These are phyloP conservation scores for Mycena epipterygia DNA, from an alignment of 768 basidiomycete species.

Conservation along the genomic window DNA sequence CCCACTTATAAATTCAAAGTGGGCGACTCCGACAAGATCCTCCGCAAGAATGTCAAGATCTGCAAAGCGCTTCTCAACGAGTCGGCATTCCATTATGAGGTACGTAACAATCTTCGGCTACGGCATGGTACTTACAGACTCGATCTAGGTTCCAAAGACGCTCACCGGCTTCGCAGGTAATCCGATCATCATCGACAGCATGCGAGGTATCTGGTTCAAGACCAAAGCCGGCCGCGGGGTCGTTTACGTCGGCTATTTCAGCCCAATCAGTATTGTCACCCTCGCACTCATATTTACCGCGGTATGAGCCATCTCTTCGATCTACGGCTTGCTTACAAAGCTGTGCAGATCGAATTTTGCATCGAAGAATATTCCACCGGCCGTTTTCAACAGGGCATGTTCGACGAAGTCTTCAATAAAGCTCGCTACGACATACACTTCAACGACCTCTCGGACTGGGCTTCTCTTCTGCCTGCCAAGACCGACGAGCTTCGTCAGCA, in stretches of 20 bases:
- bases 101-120: not conserved
- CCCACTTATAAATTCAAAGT: slow-evolving; percentile 8
- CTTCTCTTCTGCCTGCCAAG: not conserved
- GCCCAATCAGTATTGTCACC: slow-evolving; percentile 31
- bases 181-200: slow-evolving; percentile 24
- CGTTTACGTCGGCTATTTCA: slow-evolving; percentile 24
- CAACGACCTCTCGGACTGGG: slow-evolving; percentile 11
- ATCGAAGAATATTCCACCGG: slow-evolving; percentile 33
- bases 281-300: slow-evolving; percentile 34
- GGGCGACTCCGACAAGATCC: not conserved
- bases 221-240: slow-evolving; percentile 27
- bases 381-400: not conserved
- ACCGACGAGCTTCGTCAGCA: not conserved
- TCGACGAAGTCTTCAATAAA: slow-evolving; percentile 10
- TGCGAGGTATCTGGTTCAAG: slow-evolving; percentile 34
- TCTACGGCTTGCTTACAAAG: too few relatives aligned
- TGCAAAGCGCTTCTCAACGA: not conserved
- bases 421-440: slow-evolving; percentile 9
- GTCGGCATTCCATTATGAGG: slow-evolving; percentile 15
- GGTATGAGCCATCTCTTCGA: slow-evolving; percentile 21
- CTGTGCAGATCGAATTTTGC: slow-evolving; percentile 25
- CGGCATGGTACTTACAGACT: not conserved
- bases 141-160: not conserved
- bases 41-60: not conserved
- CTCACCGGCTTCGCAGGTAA: slow-evolving; percentile 24